Base-by-base conservation (phyloP, 441 rosid species). In the Gossypium gossypioides region DNA sequence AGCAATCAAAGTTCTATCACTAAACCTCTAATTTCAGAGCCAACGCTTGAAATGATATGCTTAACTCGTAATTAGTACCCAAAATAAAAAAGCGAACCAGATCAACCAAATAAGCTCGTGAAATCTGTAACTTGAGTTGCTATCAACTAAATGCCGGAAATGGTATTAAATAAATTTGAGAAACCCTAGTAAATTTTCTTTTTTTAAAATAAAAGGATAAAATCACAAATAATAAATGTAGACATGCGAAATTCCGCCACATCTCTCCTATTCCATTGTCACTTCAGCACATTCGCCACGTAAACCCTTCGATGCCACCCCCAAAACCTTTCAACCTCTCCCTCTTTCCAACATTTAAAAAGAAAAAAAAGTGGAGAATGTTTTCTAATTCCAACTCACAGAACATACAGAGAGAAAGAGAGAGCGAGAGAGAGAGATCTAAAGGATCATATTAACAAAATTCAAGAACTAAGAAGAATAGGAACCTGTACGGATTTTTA, bases 61-160 rank as follows among this genome's bases (percentile, higher is more conserved):
- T 58, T 34, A 69, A 29, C 59, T 59, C 50, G 12, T 18, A 76
- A 71, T 50, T 59, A 57, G 29, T 37, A 37, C 12, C 44, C 44
- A 37, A 10, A 50, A 76, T 6, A 46, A 71, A 50, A 62, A 61
- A 56, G 44, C 44, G 12, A 37, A 37, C 44, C 70, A 29, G 72
- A 77, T 74, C 75, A 73, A 81, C 69, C 56, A 74, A 69, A 44
- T 52, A 69, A 75, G 72, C 57, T 61, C 55, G 27, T 27, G 75
- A 78, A 78, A 84, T 72, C 54, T 76, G 63, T 76, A 75, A 48
- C 77, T 78, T 76, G 65, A 32, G 66, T 46, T 16, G 48, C 78
- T 72, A 75, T 72, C 77, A 73, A 82, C 71, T 68, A 34, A 63
- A 9, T 19, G 64, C 69, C 27, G 15, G 50, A 44, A 8, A 69